These are phyloP conservation scores for Hyphopichia khmerensis DNA, from an alignment of 1,139 yeast genomes.

Conservation along the genomic window DNA sequence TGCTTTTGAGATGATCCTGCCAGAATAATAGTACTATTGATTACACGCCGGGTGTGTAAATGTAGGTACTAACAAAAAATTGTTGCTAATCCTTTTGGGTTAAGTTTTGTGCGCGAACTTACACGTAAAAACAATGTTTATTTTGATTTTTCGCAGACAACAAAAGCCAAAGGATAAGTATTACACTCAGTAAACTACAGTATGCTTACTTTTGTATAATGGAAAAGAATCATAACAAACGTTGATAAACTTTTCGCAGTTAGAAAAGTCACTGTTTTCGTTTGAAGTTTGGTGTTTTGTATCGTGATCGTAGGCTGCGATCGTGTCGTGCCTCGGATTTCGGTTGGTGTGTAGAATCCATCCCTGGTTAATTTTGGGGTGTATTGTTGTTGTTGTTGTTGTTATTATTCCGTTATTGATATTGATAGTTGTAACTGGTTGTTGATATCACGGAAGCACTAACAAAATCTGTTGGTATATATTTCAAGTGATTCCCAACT, in stretches of 20 bases:
- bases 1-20: too few species aligned
- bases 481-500: conserved; percentile 6
- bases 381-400: neutral
- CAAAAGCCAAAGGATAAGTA: neutral
- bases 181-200: neutral
- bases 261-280: neutral
- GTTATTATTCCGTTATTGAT: neutral
- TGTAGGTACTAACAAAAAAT: neutral
- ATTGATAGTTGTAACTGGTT: neutral
- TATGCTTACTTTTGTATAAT: neutral
- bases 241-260: neutral
- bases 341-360: neutral
- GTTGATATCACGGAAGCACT: neutral
- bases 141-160: neutral
- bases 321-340: neutral
- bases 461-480: neutral
- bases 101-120: neutral
- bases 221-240: neutral
- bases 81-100: neutral
- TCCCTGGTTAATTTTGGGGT: neutral
- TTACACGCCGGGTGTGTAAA: neutral
- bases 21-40: too few species aligned
- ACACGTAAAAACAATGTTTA: neutral
- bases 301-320: neutral
- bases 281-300: too few species aligned